Percentiles rank a stretch among this genome's conserved stretches.
phyloP scores from a whole-genome alignment of 1,139 yeast species.

The Suhomyces guaymorum region DNA sequence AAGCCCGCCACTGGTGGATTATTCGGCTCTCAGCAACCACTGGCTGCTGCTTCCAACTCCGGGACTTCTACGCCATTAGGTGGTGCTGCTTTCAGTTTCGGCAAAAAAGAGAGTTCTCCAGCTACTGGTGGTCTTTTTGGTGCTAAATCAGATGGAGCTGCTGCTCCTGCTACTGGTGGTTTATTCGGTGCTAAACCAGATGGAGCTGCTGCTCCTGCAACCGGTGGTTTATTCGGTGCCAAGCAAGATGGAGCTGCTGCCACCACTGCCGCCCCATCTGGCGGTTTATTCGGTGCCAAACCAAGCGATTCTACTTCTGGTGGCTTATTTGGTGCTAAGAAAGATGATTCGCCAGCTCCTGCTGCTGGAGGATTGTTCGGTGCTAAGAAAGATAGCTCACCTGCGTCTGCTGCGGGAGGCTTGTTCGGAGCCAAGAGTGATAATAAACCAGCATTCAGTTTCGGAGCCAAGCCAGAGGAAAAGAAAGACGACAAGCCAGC shows the following conservation, averaged over 20 bases:
- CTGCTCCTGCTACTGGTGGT: conserved; percentile 18
- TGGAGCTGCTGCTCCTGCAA: conserved; percentile 14
- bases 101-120: conserved; percentile 10
- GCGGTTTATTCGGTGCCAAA: conserved; percentile 22
- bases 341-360: conserved; percentile 21
- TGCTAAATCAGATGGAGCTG: conserved; percentile 17
- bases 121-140: conserved; percentile 22
- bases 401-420: conserved; percentile 18
- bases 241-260: neutral
- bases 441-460: conserved; percentile 18
- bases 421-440: conserved; percentile 22
- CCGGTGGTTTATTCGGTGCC: conserved; percentile 12
- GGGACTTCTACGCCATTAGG: conserved; percentile 4
- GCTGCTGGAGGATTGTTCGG: conserved; percentile 6
- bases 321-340: conserved; percentile 29
- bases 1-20: conserved; percentile 22
- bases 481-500: conserved; percentile 20
- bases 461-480: conserved; percentile 20
- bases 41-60: conserved; percentile 4
- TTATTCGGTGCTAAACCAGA: conserved; percentile 26
- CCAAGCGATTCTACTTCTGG: conserved; percentile 17
- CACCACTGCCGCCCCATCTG: conserved; percentile 11
- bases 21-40: neutral
- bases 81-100: conserved; percentile 21
- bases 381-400: conserved; percentile 14